Base-by-base conservation (phyloP, 768 basidiomycete genomes). In the Russula compacta region DNA sequence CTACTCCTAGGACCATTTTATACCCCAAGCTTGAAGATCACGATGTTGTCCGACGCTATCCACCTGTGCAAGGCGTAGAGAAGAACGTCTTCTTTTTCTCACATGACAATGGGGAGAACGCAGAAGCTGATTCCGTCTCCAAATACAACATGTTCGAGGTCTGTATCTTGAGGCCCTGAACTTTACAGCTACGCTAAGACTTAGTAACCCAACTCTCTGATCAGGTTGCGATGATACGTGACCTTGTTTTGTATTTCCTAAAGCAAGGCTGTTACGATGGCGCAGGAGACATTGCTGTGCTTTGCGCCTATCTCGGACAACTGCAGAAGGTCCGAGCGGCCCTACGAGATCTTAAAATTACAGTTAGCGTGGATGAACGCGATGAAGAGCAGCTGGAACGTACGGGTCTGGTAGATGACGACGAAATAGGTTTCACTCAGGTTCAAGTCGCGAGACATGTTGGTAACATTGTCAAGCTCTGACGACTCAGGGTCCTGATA, bases 61-160 rank as follows among this genome's bases (percentile, higher is more conserved):
- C 80, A 0, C 68, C 74, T 12, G 83, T 90, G 9, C 77, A 79
- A 24, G 89, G 89, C 0, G 76, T 90, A 69, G 67, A 72, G 5
- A 80, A 82, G 60, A 81, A 88, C 60, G 73, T 89, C 1, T 87
- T 81, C 69, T 91, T 91, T 72, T 66, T 89, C 55, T 77, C 78
- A 9, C 89, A 91, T 61, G 71, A 69, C 4, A 77, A 89, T 66
- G 71, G 68, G 49, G 89, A 92, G 69, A 82, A 81, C 36, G 81
- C 79, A 1, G 72, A 65, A 8, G 83, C 85, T 6, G 85, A 89
- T n/a, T 81, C 82, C 0, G 76, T 76, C 0, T 85, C 83, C 55
- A 89, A 85, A 63, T 81, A 74, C 68, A 90, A 90, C 67, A 72
- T 67, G 3, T 86, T 81, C 56, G 89, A 92, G 78, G 88, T 84